Percentiles rank a stretch among this genome's conserved stretches.
phyloP scores from a whole-genome alignment of 1,284 basidiomycete genomes.

The Phlebopus sp. region DNA sequence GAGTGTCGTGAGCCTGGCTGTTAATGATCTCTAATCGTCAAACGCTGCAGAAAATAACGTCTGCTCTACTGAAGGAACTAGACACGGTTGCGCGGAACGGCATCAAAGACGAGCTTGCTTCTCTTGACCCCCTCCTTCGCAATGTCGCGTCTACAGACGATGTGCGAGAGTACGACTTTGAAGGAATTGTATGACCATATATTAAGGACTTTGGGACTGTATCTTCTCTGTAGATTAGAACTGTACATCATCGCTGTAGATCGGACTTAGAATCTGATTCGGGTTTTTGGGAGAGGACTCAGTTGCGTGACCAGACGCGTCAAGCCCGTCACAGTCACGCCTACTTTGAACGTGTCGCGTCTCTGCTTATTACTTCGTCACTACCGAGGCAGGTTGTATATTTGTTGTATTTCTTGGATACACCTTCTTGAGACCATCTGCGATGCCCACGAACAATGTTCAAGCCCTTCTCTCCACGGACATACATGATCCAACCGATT shows the following conservation, averaged over 20 bases:
- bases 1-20: slow-evolving; percentile 17
- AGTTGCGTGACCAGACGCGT: slow-evolving; percentile 23
- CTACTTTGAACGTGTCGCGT: background rate
- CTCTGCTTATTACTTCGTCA: too few species aligned
- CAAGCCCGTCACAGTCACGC: slow-evolving; percentile 26
- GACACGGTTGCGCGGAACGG: slow-evolving; percentile 74
- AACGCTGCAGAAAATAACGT: slow-evolving; percentile 69
- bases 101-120: slow-evolving; percentile 78
- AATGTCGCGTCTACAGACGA: slow-evolving; percentile 47
- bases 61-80: slow-evolving; percentile 73
- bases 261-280: background rate
- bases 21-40: slow-evolving; percentile 3
- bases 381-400: too few species aligned
- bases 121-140: slow-evolving; percentile 71
- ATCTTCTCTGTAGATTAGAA: slow-evolving; percentile 25
- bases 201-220: slow-evolving; percentile 15
- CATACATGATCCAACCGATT: slow-evolving; percentile 68
- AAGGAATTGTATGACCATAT: slow-evolving; percentile 39
- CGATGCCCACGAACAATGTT: slow-evolving; percentile 30
- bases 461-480: slow-evolving; percentile 33
- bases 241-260: slow-evolving; percentile 14
- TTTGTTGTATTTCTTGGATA: background rate
- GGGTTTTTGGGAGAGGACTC: background rate
- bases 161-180: slow-evolving; percentile 46
- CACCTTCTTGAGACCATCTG: background rate